Evolutionary conservation across 2,329 filamentous ascomycete genomes (phyloP).

Genomic region (Colletotrichum paranaense): DNA sequence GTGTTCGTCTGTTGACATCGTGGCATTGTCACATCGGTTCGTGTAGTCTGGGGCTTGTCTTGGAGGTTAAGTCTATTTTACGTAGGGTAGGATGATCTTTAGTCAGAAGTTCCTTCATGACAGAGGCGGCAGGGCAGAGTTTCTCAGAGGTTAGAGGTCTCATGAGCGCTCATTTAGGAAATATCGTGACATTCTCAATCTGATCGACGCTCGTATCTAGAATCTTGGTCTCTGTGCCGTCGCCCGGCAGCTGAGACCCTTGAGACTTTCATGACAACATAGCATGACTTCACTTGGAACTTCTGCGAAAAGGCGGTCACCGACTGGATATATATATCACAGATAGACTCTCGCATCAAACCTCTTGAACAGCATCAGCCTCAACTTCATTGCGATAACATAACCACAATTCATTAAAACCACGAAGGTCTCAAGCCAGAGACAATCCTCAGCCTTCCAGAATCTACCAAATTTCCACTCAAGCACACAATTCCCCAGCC

Average conservation of each 20-base stretch:
- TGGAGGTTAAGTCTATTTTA: not conserved
- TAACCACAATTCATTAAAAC: not conserved
- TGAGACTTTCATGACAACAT: not conserved
- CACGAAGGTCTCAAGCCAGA: too few species aligned
- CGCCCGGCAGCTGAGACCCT: not conserved
- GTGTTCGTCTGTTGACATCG: slow-evolving; percentile 6
- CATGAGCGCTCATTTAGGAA: not conserved
- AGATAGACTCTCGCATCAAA: not conserved
- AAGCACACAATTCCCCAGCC: not conserved
- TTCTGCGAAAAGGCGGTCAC: not conserved
- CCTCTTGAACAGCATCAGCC: not conserved
- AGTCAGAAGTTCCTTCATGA: not conserved
- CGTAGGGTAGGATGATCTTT: not conserved
- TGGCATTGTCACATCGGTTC: slow-evolving; percentile 5
- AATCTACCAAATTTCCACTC: not conserved
- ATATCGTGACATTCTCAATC: not conserved
- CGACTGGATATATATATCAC: not conserved
- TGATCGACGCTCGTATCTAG: slow-evolving; percentile 23
- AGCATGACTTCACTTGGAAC: not conserved
- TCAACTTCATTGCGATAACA: not conserved
- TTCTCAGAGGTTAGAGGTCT: not conserved
- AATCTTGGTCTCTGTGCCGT: not conserved
- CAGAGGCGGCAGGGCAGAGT: too few species aligned
- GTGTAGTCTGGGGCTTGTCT: not conserved
- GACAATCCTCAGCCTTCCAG: too few species aligned